These are phyloP conservation scores for Mycena rosella DNA, from an alignment of 768 basidiomycete genomes.

Conservation along the genomic window DNA sequence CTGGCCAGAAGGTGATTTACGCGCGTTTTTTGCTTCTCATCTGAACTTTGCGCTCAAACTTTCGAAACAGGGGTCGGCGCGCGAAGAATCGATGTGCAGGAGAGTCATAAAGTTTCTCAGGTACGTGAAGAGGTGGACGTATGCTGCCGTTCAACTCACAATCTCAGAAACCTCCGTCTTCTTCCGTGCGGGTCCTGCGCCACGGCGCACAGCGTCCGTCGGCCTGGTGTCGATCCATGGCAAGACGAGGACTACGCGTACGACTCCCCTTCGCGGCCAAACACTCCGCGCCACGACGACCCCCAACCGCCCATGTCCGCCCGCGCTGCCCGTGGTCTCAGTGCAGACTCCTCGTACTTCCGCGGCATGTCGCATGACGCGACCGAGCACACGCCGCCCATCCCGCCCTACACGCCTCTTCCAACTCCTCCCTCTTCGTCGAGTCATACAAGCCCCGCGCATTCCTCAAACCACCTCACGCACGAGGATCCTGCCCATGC, in stretches of 20 bases:
- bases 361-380: conserved; percentile 34
- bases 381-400: conserved; percentile 18
- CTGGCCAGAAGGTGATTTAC: conserved; percentile 88
- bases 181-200: conserved; percentile 70
- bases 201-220: conserved; percentile 58
- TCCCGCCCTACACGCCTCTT: conserved; percentile 35
- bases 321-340: conserved; percentile 33
- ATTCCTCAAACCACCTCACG: conserved; percentile 20
- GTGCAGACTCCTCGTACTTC: conserved; percentile 36
- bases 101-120: conserved; percentile 80
- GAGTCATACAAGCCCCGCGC: conserved; percentile 31
- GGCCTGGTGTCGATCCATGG: conserved; percentile 60
- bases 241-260: conserved; percentile 46
- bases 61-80: conserved; percentile 69
- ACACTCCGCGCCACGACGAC: conserved; percentile 30
- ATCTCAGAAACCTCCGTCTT: conserved; percentile 82
- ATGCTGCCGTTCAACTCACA: too few species aligned
- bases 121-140: too few species aligned
- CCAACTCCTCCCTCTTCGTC: conserved; percentile 26
- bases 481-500: conserved; percentile 46
- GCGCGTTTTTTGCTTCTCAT: conserved; percentile 7
- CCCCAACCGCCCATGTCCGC: neutral
- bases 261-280: conserved; percentile 30
- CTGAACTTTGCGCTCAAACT: conserved; percentile 66
- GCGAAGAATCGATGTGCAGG: conserved; percentile 79